Percentiles rank a stretch among this genome's conserved stretches.
Conservation (phyloP, 257 asterid genomes). For the Salvia splendens region DNA sequence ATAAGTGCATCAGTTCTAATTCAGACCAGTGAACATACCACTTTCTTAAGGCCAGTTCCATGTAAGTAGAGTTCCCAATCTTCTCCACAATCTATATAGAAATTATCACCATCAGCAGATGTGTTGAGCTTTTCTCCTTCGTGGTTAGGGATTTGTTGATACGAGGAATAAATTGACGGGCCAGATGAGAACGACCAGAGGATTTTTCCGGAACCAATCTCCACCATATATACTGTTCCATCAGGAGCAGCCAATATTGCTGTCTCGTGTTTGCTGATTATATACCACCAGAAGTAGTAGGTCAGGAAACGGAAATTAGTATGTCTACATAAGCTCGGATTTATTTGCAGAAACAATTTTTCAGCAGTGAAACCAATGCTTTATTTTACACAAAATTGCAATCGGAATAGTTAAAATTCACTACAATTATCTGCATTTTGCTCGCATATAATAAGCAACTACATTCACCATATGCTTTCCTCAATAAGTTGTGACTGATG, state of each 20-base stretch:
- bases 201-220: constrained; percentile 53
- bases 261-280: constrained; percentile 57
- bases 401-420: not conserved
- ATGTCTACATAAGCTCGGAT: not conserved
- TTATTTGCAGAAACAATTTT: not conserved
- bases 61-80: constrained; percentile 79
- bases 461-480: too few relatives aligned
- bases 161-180: constrained; percentile 73
- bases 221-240: constrained; percentile 71
- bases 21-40: constrained; percentile 43
- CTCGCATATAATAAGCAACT: too few relatives aligned
- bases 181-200: constrained; percentile 84
- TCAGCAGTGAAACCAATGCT: constrained; percentile 13
- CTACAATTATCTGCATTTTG: too few relatives aligned
- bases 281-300: constrained; percentile 30
- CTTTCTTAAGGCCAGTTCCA: constrained; percentile 55
- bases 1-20: constrained; percentile 4
- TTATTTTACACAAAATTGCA: not conserved
- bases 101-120: constrained; percentile 50
- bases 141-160: constrained; percentile 50
- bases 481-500: too few relatives aligned
- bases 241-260: constrained; percentile 82
- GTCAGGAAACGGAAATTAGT: constrained; percentile 25
- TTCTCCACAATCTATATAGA: constrained; percentile 80
- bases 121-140: constrained; percentile 55